phyloP scores from a whole-genome alignment of 2,329 filamentous ascomycete genomes.

The Leptographium radiaticola region DNA sequence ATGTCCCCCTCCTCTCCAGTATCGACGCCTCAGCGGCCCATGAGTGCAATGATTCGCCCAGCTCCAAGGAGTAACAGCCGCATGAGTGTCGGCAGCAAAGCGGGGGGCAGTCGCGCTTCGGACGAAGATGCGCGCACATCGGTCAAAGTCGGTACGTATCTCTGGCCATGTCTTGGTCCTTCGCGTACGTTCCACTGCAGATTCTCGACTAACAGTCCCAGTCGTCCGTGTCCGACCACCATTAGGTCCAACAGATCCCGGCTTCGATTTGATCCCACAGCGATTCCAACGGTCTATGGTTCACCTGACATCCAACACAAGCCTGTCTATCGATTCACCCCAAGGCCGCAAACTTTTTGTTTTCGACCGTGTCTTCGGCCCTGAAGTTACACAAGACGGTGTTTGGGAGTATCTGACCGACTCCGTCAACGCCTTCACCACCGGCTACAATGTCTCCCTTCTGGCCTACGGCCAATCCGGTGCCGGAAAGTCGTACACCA shows the following conservation, averaged over 20 bases:
- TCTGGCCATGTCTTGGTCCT: constrained; percentile 1
- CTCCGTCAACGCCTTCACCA: constrained; percentile 77
- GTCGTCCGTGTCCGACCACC: constrained; percentile 88
- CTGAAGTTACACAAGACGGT: constrained; percentile 73
- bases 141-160: constrained; percentile 83
- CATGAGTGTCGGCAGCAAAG: constrained; percentile 70
- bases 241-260: constrained; percentile 70
- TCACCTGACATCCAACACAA: constrained; percentile 76
- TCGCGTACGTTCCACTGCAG: constrained; percentile 1
- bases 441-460: constrained; percentile 97
- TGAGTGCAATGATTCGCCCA: constrained; percentile 69
- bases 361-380: constrained; percentile 86
- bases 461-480: constrained; percentile 96
- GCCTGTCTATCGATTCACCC: constrained; percentile 74
- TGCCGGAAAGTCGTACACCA: constrained; percentile 95
- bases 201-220: constrained; percentile 22
- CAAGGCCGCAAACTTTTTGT: constrained; percentile 92
- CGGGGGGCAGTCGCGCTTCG: constrained; percentile 66
- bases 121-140: constrained; percentile 85
- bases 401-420: constrained; percentile 91
- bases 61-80: constrained; percentile 66
- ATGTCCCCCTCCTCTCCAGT: constrained; percentile 46
- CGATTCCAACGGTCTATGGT: constrained; percentile 89
- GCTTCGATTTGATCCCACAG: constrained; percentile 89
- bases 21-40: constrained; percentile 49